Conservation (phyloP, 106 monocot genomes). For the Gastrodia elata region DNA sequence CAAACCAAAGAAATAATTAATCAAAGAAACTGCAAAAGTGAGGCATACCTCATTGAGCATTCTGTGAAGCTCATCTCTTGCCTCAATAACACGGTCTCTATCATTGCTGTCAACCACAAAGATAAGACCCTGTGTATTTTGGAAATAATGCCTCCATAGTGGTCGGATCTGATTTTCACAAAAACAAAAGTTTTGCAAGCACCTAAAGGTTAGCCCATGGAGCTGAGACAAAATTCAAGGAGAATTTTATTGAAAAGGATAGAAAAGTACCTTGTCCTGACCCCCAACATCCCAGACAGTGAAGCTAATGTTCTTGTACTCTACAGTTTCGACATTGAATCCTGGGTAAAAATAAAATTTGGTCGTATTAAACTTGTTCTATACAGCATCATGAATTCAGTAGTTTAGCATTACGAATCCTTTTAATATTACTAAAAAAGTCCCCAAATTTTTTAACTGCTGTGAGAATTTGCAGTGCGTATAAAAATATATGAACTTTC, state of each 20-base stretch:
- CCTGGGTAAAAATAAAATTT: slow-evolving; percentile 5
- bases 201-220: not conserved
- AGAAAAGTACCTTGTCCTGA: slow-evolving; percentile 12
- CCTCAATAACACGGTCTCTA: slow-evolving; percentile 70
- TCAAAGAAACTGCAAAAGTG: not conserved
- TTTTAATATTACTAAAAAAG: not conserved
- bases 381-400: not conserved
- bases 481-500: not conserved
- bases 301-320: slow-evolving; percentile 25
- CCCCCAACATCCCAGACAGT: slow-evolving; percentile 25
- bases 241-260: not conserved
- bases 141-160: slow-evolving; percentile 78
- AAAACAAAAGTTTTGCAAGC: not conserved
- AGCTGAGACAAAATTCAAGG: not conserved
- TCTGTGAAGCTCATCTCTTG: slow-evolving; percentile 72
- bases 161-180: slow-evolving; percentile 53
- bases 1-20: not conserved
- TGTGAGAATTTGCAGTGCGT: not conserved
- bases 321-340: slow-evolving; percentile 22
- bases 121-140: slow-evolving; percentile 72
- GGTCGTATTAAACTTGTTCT: not conserved
- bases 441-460: not conserved
- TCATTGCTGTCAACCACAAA: slow-evolving; percentile 84
- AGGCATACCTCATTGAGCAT: slow-evolving; percentile 63
- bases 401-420: not conserved